phyloP scores from a whole-genome alignment of 2,329 filamentous ascomycete species.

The Neobulgaria alba region DNA sequence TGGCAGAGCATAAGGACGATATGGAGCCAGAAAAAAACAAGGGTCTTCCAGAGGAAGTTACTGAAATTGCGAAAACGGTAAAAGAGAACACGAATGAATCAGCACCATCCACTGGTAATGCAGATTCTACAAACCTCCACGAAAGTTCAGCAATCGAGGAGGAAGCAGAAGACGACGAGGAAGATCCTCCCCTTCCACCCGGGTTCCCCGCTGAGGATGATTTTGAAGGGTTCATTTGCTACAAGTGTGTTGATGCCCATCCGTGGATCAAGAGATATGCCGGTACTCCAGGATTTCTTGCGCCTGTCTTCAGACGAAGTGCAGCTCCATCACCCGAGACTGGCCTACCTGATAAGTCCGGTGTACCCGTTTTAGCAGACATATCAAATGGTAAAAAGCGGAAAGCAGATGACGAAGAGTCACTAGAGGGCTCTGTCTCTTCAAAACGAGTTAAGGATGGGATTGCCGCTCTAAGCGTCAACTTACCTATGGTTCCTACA shows the following conservation, averaged over 20 bases:
- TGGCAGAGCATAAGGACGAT: conserved; percentile 31
- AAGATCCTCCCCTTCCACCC: conserved; percentile 62
- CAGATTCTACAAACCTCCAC: conserved; percentile 10
- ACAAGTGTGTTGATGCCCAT: conserved; percentile 80
- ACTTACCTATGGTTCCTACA: not conserved
- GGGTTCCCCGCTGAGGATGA: conserved; percentile 84
- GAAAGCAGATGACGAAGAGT: conserved; percentile 47
- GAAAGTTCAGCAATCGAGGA: conserved; percentile 30
- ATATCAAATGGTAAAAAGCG: conserved; percentile 48
- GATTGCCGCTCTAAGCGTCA: conserved; percentile 1
- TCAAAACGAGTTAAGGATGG: conserved; percentile 43
- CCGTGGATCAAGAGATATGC: conserved; percentile 92
- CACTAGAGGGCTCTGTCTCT: conserved; percentile 22
- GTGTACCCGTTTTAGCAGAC: conserved; percentile 13
- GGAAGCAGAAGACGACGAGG: conserved; percentile 37
- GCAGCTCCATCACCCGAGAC: conserved; percentile 24
- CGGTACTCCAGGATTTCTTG: conserved; percentile 68
- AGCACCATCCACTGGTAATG: conserved; percentile 21
- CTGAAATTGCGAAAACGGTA: conserved; percentile 37
- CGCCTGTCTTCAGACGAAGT: conserved; percentile 51
- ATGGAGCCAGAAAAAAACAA: conserved; percentile 27
- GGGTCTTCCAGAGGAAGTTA: conserved; percentile 38
- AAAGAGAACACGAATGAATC: conserved; percentile 18
- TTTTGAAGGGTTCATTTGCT: conserved; percentile 87
- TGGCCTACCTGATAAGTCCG: conserved; percentile 22